Evolutionary conservation across 164 flowering plant genomes (phyloP), one percentile per base, ranked within the genome.

Genomic region (Cinnamomum chago): DNA sequence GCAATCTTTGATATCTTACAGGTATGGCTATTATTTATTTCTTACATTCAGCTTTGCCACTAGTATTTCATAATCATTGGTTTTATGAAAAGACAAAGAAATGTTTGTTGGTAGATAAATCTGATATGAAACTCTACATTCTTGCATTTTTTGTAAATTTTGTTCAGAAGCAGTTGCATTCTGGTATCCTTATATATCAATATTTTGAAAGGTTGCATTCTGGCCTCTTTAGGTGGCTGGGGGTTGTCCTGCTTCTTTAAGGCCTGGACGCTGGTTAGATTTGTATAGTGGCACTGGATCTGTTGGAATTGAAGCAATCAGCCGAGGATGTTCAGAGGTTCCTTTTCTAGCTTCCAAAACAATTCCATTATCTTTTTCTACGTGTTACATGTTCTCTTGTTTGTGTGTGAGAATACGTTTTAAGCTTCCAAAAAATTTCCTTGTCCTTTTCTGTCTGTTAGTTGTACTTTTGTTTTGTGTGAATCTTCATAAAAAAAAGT

Each of bases 251-350:
- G 89, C 89, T 75, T 83, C 91, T 70, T 84, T 95, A 72, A 88
- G 94, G 83, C 89, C 99, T 70, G 99, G 99, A 51, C 90, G 94
- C 20, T 95, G 99, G 98, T 85, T 95, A 78, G 99, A 95, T 80
- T 82, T 95, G 84, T 95, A 93, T 71, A 90, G 99, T 78, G 99
- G 98, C 51, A 92, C 99, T 3, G 98, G 99, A 73, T 95, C 97
- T 51, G 99, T 95, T 80, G 99, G 99, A 33, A 95, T 93, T 81
- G 99, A 95, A 86, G 98, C 99, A 35, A 81, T 95, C 74, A 95
- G 99, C 83, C 84, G 99, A 72, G 99, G 99, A 76, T 95, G 99
- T 76, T 89, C 99, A 67, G 89, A 95, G 97, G 99, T 93, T 20
- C 35, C 58, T 62, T 24, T 62, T 67, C 4, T 20, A 30, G 47